A percentile compares a stretch with the other conserved stretches of the same genome.
phyloP scores from a whole-genome alignment of 2,329 filamentous ascomycete genomes.

The Thelonectria discophora region DNA sequence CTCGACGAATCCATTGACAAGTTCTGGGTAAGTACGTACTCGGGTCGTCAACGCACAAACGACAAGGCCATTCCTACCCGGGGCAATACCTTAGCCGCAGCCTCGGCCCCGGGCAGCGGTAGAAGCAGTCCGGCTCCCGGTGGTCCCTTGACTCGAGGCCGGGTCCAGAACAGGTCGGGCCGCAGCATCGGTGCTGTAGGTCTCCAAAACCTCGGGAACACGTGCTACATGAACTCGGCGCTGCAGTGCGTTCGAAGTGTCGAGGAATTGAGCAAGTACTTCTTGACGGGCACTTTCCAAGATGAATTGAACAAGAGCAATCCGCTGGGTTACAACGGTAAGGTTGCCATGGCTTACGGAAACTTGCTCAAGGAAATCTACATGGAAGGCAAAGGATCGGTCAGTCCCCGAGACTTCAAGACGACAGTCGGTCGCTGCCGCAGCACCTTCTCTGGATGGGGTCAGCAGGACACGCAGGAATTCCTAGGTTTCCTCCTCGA shows the following conservation, averaged over 20 bases:
- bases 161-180: constrained; percentile 73
- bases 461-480: constrained; percentile 97
- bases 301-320: constrained; percentile 87
- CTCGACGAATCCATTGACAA: constrained; percentile 80
- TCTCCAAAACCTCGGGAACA: constrained; percentile 91
- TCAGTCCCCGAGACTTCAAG: constrained; percentile 85
- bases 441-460: constrained; percentile 89
- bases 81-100: constrained; percentile 37
- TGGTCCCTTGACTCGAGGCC: constrained; percentile 74
- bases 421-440: constrained; percentile 81
- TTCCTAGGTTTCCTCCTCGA: constrained; percentile 96
- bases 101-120: constrained; percentile 59
- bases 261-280: constrained; percentile 92
- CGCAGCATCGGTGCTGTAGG: constrained; percentile 81
- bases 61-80: constrained; percentile 50
- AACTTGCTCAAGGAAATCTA: constrained; percentile 82
- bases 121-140: constrained; percentile 73
- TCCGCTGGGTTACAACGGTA: constrained; percentile 83
- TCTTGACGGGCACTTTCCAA: constrained; percentile 77
- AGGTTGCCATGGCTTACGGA: constrained; percentile 86
- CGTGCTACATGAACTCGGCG: constrained; percentile 99
- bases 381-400: constrained; percentile 71
- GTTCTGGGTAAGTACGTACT: constrained; percentile 64
- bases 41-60: constrained; percentile 44
- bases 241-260: constrained; percentile 94